Base-by-base conservation (phyloP, 208 protist genomes). In the Crithidia thermophila region DNA sequence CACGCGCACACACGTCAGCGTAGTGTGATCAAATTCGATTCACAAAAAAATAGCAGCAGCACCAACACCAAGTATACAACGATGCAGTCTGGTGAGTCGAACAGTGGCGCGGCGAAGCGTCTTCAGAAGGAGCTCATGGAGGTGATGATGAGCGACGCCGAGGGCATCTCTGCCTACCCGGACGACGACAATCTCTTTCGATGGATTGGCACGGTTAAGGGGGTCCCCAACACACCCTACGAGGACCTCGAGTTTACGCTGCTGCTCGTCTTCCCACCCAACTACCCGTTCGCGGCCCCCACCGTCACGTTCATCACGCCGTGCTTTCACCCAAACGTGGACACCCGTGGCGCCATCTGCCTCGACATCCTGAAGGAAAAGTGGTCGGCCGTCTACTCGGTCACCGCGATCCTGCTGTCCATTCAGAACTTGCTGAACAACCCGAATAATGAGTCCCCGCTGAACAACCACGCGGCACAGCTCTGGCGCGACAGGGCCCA, bases 351-450 rank as follows among this genome's bases (percentile, higher is more conserved):
- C 23, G 87, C 85, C 57, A 99, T 99, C 59, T 99, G 97, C 77
- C 79, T 99, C n/a, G 97, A 99, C 78, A 99, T 99, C 55, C 82
- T 99, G 20, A 98, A 99, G 82, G 97, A 98, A 43, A 98, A 98
- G 51, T 99, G 98, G 97, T 97, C 92, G 13, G 94, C 98, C 9
- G 89, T 97, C 14, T 98, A 98, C 82, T 97, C 97, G 40, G 94
- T 97, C 14, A 79, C 77, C 52, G 91, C 95, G 2, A 87, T 99
- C 40, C 82, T 99, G 31, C 73, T 99, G 0, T 99, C 97, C 20
- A 98, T 99, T 55, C 98, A 99, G 70, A 91, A 75, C 36, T 85
- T 99, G 3, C 84, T 99, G 0, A 94, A 90, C 60, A 94, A 98
- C 52, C 98, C 98, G 52, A 99, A 99, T 77, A 98, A 97, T 66